phyloP scores from a whole-genome alignment of 352 stramenopile species.

The Pythium pyrilobum region DNA sequence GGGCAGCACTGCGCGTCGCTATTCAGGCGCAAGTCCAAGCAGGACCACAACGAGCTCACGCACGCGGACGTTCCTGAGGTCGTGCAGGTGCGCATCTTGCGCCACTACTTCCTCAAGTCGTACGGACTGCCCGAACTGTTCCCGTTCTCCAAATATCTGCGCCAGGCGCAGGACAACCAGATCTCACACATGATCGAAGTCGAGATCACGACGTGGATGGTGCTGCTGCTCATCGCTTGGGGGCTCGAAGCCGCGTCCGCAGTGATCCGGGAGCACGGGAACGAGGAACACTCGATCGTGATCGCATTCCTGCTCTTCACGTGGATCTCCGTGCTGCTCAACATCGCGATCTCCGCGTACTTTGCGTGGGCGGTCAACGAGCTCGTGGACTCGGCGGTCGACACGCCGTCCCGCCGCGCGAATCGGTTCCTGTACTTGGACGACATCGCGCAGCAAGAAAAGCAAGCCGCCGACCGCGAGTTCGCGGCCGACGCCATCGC shows the following conservation, averaged over 20 bases:
- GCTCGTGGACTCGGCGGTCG: too few relatives aligned
- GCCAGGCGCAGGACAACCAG: slow-evolving; percentile 29
- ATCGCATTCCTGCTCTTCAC: slow-evolving; percentile 10
- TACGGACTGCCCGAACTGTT: slow-evolving; percentile 19
- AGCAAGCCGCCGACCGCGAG: too few relatives aligned
- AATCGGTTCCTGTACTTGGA: too few relatives aligned
- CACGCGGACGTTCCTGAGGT: slow-evolving; percentile 2
- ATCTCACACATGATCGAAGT: slow-evolving; percentile 39
- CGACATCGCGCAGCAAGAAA: slow-evolving; percentile 5
- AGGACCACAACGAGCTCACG: background rate
- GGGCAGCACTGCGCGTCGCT: background rate
- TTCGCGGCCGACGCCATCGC: slow-evolving; percentile 8
- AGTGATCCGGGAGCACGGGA: background rate
- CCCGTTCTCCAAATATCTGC: slow-evolving; percentile 70
- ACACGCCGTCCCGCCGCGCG: background rate
- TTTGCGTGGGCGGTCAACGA: slow-evolving; percentile 35
- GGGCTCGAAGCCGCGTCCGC: slow-evolving; percentile 21
- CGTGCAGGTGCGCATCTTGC: slow-evolving; percentile 8
- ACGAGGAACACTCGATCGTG: slow-evolving; percentile 2
- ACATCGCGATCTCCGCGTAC: slow-evolving; percentile 34
- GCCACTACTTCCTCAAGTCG: slow-evolving; percentile 10
- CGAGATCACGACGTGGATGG: slow-evolving; percentile 25
- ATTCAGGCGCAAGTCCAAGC: background rate
- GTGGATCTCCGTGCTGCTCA: slow-evolving; percentile 25
- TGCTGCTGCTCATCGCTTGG: slow-evolving; percentile 46